Conservation (phyloP, 2,329 filamentous ascomycete genomes). For the Coniella lustricola region DNA sequence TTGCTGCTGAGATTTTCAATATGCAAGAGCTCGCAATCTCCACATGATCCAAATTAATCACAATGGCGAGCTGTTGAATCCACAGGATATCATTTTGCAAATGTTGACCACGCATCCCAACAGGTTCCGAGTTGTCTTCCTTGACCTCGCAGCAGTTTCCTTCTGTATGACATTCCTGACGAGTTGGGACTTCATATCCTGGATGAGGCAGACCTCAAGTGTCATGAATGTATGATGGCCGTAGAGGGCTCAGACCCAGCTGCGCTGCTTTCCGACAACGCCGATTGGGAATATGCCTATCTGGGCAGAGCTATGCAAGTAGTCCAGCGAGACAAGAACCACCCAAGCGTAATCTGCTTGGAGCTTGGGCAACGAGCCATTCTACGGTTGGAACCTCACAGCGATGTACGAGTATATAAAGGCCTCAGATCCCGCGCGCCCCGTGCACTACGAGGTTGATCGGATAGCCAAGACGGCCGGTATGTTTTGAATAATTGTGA, state of each 20-base stretch:
- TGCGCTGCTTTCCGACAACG: constrained; percentile 49
- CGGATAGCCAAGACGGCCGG: constrained; percentile 48
- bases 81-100: too few species aligned
- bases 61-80: too few species aligned
- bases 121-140: too few species aligned
- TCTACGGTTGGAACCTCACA: constrained; percentile 56
- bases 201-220: constrained; percentile 33
- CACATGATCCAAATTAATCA: too few species aligned
- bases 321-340: constrained; percentile 57
- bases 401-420: constrained; percentile 58
- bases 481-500: constrained; percentile 58
- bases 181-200: constrained; percentile 49
- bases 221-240: constrained; percentile 42
- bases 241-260: constrained; percentile 30
- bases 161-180: constrained; percentile 44
- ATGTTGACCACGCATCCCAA: too few species aligned
- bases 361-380: constrained; percentile 62
- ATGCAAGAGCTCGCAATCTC: too few species aligned
- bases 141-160: constrained; percentile 44
- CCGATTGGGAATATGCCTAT: constrained; percentile 52
- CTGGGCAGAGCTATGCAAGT: constrained; percentile 58
- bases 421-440: constrained; percentile 44
- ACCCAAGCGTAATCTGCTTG: constrained; percentile 59
- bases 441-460: constrained; percentile 57
- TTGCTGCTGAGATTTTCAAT: too few species aligned